Evolutionary conservation across 2,329 filamentous ascomycete species (phyloP).

Genomic region (Fusarium azukiicola): DNA sequence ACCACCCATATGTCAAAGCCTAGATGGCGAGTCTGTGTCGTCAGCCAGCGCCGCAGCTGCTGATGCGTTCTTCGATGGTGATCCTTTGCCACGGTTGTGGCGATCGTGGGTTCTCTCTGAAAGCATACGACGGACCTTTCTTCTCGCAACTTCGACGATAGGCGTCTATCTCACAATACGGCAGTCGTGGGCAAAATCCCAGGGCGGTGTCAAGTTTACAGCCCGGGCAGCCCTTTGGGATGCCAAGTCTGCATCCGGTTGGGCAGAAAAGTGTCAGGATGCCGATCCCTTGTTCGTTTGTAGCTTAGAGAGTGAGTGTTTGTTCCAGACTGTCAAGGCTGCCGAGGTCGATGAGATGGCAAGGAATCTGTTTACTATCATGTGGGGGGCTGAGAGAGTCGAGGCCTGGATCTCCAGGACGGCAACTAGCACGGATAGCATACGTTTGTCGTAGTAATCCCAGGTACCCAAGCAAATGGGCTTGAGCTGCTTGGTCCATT

Average conservation of each 20-base stretch:
- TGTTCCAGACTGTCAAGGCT: slow-evolving; percentile 15
- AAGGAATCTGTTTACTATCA: slow-evolving; percentile 22
- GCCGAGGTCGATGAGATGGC: slow-evolving; percentile 25
- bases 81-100: slow-evolving; percentile 29
- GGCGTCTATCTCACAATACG: slow-evolving; percentile 28
- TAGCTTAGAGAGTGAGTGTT: slow-evolving; percentile 20
- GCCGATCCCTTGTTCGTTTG: slow-evolving; percentile 22
- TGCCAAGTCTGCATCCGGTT: slow-evolving; percentile 1
- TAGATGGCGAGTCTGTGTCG: background rate
- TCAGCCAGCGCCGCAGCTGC: background rate
- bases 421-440: background rate
- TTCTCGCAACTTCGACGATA: slow-evolving; percentile 27
- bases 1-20: background rate
- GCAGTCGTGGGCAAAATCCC: slow-evolving; percentile 19
- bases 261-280: slow-evolving; percentile 3
- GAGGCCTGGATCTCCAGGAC: slow-evolving; percentile 29
- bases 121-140: slow-evolving; percentile 32
- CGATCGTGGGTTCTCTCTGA: slow-evolving; percentile 31
- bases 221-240: background rate
- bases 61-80: slow-evolving; percentile 29
- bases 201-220: slow-evolving; percentile 26
- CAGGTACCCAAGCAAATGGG: background rate
- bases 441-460: background rate
- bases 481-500: too few relatives aligned
- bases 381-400: slow-evolving; percentile 31